phyloP scores from a whole-genome alignment of 2,329 filamentous ascomycete genomes.

The Colletotrichum sp. region DNA sequence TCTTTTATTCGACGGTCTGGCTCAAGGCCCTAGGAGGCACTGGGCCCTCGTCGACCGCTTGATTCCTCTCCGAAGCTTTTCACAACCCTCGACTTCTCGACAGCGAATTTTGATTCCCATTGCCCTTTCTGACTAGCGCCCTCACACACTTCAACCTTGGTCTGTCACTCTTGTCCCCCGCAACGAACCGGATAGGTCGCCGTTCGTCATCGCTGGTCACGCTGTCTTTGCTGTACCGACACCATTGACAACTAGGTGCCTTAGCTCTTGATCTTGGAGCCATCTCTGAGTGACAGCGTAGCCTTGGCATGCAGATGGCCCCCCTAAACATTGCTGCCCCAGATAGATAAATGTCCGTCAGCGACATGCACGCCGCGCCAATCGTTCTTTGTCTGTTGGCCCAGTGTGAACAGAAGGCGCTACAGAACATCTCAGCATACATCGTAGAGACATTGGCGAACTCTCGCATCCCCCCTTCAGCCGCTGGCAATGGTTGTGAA shows the following conservation, averaged over 20 bases:
- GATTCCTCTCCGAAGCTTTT: neutral
- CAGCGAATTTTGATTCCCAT: neutral
- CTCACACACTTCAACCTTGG: neutral
- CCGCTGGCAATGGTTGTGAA: neutral
- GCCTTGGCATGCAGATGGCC: slow-evolving; percentile 17
- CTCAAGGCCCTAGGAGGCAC: neutral
- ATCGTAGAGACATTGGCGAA: slow-evolving; percentile 12
- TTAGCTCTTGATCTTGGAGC: neutral
- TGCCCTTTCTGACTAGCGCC: neutral
- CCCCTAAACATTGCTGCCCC: slow-evolving; percentile 1
- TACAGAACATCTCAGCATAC: slow-evolving; percentile 5
- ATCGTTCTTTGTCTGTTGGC: neutral
- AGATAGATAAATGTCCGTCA: slow-evolving; percentile 8
- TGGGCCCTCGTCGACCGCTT: neutral
- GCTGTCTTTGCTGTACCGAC: neutral
- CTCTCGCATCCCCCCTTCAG: neutral
- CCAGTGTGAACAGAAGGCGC: neutral
- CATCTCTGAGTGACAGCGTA: neutral
- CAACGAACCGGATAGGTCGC: neutral
- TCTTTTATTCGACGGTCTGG: neutral
- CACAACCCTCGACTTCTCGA: neutral
- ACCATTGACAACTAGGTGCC: neutral
- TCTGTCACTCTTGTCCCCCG: neutral
- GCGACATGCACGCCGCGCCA: neutral
- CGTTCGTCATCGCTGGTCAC: neutral